These are phyloP conservation scores for Colletotrichum truncatum DNA, from an alignment of 2,329 filamentous ascomycete genomes.

Conservation along the genomic window DNA sequence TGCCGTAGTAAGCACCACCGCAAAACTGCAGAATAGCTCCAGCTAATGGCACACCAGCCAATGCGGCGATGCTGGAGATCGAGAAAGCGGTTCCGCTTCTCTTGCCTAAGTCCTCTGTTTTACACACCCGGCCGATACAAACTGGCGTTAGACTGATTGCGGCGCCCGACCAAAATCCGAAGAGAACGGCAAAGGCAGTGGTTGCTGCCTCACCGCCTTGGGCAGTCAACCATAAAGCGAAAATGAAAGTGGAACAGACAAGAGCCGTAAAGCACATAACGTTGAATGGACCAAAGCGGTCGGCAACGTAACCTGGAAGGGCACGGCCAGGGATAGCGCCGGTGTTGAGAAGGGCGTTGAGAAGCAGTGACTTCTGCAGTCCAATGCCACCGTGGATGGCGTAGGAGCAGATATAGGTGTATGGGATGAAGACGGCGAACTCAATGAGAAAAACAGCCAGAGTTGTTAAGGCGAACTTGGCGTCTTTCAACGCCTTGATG, in stretches of 20 bases:
- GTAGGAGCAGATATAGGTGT: slow-evolving; percentile 75
- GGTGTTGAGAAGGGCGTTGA: slow-evolving; percentile 76
- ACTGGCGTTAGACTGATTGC: slow-evolving; percentile 78
- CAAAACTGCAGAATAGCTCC: slow-evolving; percentile 59
- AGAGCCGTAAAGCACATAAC: slow-evolving; percentile 69
- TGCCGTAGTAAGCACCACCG: slow-evolving; percentile 58
- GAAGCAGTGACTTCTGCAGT: slow-evolving; percentile 67
- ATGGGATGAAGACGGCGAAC: slow-evolving; percentile 71
- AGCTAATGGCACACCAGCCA: slow-evolving; percentile 68
- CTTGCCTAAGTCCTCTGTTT: slow-evolving; percentile 73
- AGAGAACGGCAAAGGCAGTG: slow-evolving; percentile 70
- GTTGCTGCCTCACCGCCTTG: slow-evolving; percentile 56
- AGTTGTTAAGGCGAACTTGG: slow-evolving; percentile 61
- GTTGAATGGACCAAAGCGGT: slow-evolving; percentile 76
- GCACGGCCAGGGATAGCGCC: slow-evolving; percentile 74
- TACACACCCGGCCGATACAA: slow-evolving; percentile 76
- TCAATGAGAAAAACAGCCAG: slow-evolving; percentile 66
- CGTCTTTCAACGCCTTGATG: slow-evolving; percentile 59
- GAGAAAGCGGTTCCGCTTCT: slow-evolving; percentile 78
- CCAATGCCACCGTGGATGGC: slow-evolving; percentile 64
- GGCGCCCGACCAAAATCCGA: slow-evolving; percentile 76
- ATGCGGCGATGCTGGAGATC: slow-evolving; percentile 67
- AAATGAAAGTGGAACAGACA: slow-evolving; percentile 52
- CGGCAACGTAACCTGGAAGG: slow-evolving; percentile 73
- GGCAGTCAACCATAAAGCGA: slow-evolving; percentile 70